Base-by-base conservation (phyloP, 306 rosid genomes). In the Betula pendula region DNA sequence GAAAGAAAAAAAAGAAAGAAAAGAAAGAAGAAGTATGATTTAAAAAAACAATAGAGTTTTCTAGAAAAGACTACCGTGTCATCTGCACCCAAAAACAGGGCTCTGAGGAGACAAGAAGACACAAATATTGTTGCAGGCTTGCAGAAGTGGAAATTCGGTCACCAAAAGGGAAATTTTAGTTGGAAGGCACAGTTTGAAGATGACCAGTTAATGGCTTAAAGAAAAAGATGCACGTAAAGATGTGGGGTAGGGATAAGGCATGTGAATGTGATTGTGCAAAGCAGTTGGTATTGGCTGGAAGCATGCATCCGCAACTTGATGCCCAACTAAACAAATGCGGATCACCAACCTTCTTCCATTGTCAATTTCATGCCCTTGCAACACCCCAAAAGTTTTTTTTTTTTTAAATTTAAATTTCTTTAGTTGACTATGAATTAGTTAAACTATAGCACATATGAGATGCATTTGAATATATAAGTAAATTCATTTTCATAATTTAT, bases 211-310 rank as follows among this genome's bases (percentile, higher is more conserved):
- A n/a, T 11, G 33, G 7, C 29, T 20, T 10, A 19, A 16, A 56
- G 10, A 12, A 11, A 22, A 22, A 17, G 11, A 8, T 53, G 60
- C 14, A 53, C 7, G 14, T 8, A 53, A 56, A 56, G 33, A n/a
- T 53, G 60, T 22, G 16, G 31, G 63, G 29, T 24, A 2, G 29
- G 12, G 60, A 29, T 5, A 74, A 60, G 48, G 69, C 71, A 74
- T 44, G 78, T 74, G 78, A 75, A 62, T 20, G 15, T 9, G 59
- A 75, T 29, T 50, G 25, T 62, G 72, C 20, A 75, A 47, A 75
- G 58, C 62, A 56, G 8, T 52, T 1, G 6, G 12, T 24, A 5
- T 3, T 56, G 78, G 78, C 25, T n/a, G 22, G 49, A 45, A 20
- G 29, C 78, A 29, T 38, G 48, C 24, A n/a, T n/a, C n/a, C n/a